Conservation (phyloP, 1,139 yeast species). For the Pichia sp. region DNA sequence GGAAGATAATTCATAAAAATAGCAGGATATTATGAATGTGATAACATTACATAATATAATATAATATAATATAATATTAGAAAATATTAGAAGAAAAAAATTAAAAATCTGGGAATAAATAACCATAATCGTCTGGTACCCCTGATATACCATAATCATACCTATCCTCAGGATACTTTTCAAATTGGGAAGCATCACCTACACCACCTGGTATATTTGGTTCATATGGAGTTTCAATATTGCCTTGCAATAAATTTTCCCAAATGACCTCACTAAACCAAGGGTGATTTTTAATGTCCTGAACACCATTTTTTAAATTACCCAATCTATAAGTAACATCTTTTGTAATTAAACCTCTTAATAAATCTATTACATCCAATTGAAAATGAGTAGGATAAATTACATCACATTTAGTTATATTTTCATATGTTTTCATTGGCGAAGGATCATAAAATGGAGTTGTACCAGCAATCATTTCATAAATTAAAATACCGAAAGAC, state of each 20-base stretch:
- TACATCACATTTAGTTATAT: conserved; percentile 47
- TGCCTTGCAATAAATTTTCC: conserved; percentile 51
- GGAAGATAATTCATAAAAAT: too few species aligned
- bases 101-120: conserved; percentile 45
- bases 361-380: conserved; percentile 46
- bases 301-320: conserved; percentile 51
- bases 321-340: conserved; percentile 54
- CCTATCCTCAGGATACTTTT: conserved; percentile 49
- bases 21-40: too few species aligned
- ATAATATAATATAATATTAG: too few species aligned
- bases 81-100: too few species aligned
- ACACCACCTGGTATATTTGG: conserved; percentile 59
- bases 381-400: conserved; percentile 46
- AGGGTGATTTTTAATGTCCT: conserved; percentile 49
- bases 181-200: conserved; percentile 59
- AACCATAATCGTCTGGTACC: conserved; percentile 43
- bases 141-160: conserved; percentile 48
- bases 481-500: conserved; percentile 55
- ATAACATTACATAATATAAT: too few species aligned
- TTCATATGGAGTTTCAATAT: conserved; percentile 58
- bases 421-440: conserved; percentile 59
- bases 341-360: conserved; percentile 45
- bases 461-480: conserved; percentile 57
- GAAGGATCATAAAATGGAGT: conserved; percentile 58
- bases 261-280: conserved; percentile 60